Percentiles rank a stretch among this genome's conserved stretches.
Conservation (phyloP, 2,329 filamentous ascomycete genomes). For the Chaetoscypha palmicola region DNA sequence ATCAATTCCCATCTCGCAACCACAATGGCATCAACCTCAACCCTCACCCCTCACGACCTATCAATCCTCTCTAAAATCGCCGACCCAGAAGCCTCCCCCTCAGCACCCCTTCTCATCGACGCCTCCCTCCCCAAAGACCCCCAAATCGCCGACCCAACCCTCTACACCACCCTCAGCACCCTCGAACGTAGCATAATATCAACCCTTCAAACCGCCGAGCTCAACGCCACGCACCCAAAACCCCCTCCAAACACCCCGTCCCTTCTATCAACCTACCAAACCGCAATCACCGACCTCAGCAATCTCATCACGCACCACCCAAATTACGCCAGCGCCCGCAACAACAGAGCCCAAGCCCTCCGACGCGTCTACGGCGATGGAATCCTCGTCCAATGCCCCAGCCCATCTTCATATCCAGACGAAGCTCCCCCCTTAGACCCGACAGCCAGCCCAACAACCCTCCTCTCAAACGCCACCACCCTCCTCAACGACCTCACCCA, state of each 20-base stretch:
- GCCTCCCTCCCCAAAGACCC: conserved; percentile 46
- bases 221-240: conserved; percentile 39
- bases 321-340: conserved; percentile 63
- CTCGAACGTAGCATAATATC: conserved; percentile 48
- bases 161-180: conserved; percentile 45
- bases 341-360: conserved; percentile 66
- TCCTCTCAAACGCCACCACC: conserved; percentile 35
- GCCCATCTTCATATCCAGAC: neutral
- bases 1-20: neutral
- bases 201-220: conserved; percentile 48
- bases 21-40: conserved; percentile 23
- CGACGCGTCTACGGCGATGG: conserved; percentile 56
- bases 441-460: conserved; percentile 37
- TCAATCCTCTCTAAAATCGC: conserved; percentile 60
- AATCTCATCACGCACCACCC: conserved; percentile 51
- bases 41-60: conserved; percentile 51
- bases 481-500: conserved; percentile 48
- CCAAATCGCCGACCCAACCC: conserved; percentile 42
- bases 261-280: conserved; percentile 39
- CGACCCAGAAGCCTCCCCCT: conserved; percentile 56
- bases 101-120: conserved; percentile 47
- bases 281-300: conserved; percentile 44
- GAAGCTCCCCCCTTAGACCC: conserved; percentile 19
- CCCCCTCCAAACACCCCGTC: conserved; percentile 23
- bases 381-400: conserved; percentile 38